Base-by-base conservation (phyloP, 176 grass and related monocot species). In the Oryza glumipatula region DNA sequence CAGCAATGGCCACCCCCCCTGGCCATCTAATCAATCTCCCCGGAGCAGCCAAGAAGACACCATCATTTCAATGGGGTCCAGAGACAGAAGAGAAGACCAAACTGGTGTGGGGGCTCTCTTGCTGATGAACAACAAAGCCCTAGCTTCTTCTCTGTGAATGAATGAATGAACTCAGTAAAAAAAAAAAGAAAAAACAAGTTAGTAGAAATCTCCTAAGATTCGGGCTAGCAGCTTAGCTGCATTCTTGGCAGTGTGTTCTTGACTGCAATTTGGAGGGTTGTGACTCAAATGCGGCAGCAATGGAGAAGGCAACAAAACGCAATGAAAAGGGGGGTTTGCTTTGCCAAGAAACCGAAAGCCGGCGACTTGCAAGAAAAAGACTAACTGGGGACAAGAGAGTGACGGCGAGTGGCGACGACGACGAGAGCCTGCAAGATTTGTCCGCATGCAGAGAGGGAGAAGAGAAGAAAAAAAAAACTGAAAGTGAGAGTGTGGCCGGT, bases 271-370 rank as follows among this genome's bases (percentile, higher is more conserved):
- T 61, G 56, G 56, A 61, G 7, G 56, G 56, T 61, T n/a, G 56
- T 22, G 56, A 38, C 56, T n/a, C 56, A 61, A 61, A 61, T 61
- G 56, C 46, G 12, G 46, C 6, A 19, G 39, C 70, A 65, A 65
- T 65, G 26, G 70, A 44, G 41, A 54, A 19, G 52, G 52, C 52
- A 56, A 56, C 52, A 56, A 56, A 56, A 56, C 52, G 23, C 82
- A 38, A 64, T 54, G 54, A 64, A 49, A 19, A 49, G 26, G 19
- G 49, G 19, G 49, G 19, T 58, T 24, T 47, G 10, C 16, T 41
- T 41, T 41, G 39, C 72, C 76, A 61, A 92, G 76, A 73, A 63
- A 74, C 16, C 71, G 12, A 58, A 36, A 78, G 45, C 14, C 12
- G 44, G 80, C 54, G 54, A 21, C 61, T 52, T 52, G 36, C 77